Evolutionary conservation across 2,329 filamentous ascomycete genomes (phyloP).

Genomic region (Tympanopsis confertula): DNA sequence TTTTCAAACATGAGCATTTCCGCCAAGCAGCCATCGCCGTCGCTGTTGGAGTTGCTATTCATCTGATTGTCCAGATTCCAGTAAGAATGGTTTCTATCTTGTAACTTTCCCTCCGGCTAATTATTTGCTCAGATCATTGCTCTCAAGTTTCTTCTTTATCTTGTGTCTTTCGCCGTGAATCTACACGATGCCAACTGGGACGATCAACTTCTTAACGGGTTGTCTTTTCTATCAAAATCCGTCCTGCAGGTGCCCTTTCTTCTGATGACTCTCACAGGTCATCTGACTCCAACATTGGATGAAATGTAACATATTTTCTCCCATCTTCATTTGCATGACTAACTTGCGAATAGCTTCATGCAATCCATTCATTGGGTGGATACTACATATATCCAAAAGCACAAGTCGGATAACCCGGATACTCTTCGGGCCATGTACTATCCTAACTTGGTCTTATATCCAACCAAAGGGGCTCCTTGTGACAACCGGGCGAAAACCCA

Average conservation of each 20-base stretch:
- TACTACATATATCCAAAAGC: conserved; percentile 75
- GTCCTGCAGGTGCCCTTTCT: conserved; percentile 94
- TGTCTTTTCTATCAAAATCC: conserved; percentile 77
- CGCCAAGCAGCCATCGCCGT: conserved; percentile 78
- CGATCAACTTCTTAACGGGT: conserved; percentile 56
- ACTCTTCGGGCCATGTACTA: conserved; percentile 72
- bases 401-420: conserved; percentile 63
- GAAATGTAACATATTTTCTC: conserved; percentile 48
- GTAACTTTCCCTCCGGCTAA: conserved; percentile 2
- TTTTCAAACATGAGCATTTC: conserved; percentile 85
- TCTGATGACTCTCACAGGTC: conserved; percentile 85
- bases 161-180: conserved; percentile 59
- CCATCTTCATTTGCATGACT: background rate
- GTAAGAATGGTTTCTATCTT: conserved; percentile 37
- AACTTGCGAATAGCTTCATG: conserved; percentile 62
- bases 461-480: conserved; percentile 37
- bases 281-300: conserved; percentile 80
- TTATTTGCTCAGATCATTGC: conserved; percentile 49
- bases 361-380: conserved; percentile 89
- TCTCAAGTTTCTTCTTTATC: conserved; percentile 58
- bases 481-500: conserved; percentile 36
- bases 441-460: conserved; percentile 57
- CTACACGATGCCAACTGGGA: conserved; percentile 71
- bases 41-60: conserved; percentile 67
- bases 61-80: conserved; percentile 68